Evolutionary conservation across 257 asterid species (phyloP).

Genomic region (Scutellaria barbata): DNA sequence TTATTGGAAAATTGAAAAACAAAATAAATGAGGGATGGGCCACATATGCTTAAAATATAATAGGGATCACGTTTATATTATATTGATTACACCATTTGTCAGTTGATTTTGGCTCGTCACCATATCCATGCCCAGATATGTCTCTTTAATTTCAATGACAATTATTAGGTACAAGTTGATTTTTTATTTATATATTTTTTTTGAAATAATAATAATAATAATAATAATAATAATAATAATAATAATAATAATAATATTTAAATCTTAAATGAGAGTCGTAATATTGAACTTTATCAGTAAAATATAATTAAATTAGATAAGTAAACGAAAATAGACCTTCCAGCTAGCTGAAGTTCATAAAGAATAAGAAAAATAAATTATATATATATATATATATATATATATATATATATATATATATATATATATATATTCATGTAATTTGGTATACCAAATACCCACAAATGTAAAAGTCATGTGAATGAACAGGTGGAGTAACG

Average conservation of each 20-base stretch:
- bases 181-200: neutral
- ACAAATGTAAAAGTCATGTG: constrained; percentile 21
- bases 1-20: constrained; percentile 25
- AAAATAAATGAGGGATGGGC: constrained; percentile 30
- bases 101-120: constrained; percentile 38
- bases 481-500: constrained; percentile 31
- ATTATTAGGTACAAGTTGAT: constrained; percentile 14
- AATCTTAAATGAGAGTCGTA: neutral
- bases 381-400: too few relatives aligned
- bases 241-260: too few relatives aligned
- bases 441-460: constrained; percentile 25
- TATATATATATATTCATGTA: too few relatives aligned
- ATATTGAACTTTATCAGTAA: too few relatives aligned
- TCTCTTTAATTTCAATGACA: constrained; percentile 19
- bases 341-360: too few relatives aligned
- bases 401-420: too few relatives aligned
- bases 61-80: constrained; percentile 18
- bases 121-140: constrained; percentile 26
- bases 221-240: too few relatives aligned
- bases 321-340: too few relatives aligned
- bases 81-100: constrained; percentile 30
- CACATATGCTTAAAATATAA: constrained; percentile 13
- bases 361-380: too few relatives aligned
- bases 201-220: too few relatives aligned
- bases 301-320: too few relatives aligned